Base-by-base conservation (phyloP, 2,329 filamentous ascomycete species). In the Laburnicola sp. region DNA sequence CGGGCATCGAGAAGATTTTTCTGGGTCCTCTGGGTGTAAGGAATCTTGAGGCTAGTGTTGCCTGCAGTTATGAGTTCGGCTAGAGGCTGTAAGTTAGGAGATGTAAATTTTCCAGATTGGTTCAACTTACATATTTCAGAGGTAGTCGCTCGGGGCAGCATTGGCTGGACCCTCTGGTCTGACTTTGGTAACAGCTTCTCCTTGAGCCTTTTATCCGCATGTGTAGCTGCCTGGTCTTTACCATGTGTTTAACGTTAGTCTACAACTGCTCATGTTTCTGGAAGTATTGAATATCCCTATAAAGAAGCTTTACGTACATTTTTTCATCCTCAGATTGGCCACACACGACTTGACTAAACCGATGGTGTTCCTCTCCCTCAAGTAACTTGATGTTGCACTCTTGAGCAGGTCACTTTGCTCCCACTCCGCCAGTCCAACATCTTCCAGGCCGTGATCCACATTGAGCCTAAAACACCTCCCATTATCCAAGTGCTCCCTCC, bases 401-500 rank as follows among this genome's bases (percentile, higher is more conserved):
- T 35, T 40, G 27, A 59, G 48, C 11, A 51, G 25, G 21, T 45
- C 51, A 11, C 48, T 11, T 40, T 57, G 38, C 22, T 57, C 37
- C 25, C 34, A 55, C 39, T 59, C 57, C 11, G 53, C 58, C 10
- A 61, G 31, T 9, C 50, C 36, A 25, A 71, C 53, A 41, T 50
- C 50, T 48, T 66, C 55, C 8, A 72, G 51, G 1, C 69, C 69
- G 39, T 69, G 63, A 11, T 66, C 57, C 8, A 72, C 68, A 55
- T 71, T 70, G 41, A 72, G 70, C 1, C 69, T 65, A 46, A 68
- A 71, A 46, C 68, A 70, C n/a, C 65, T 59, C 2, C 62, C 63
- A 31, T 59, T 53, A 35, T 65, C 62, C 34, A 55, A 59, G 44
- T 64, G 54, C 32, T 58, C 53, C 21, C 46, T 23, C 62, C 59